A percentile compares a stretch with the other conserved stretches of the same genome.
These are phyloP conservation scores for Choanephora cucurbitarum DNA, from an alignment of 371 early-diverging fungal species.

Conservation along the genomic window DNA sequence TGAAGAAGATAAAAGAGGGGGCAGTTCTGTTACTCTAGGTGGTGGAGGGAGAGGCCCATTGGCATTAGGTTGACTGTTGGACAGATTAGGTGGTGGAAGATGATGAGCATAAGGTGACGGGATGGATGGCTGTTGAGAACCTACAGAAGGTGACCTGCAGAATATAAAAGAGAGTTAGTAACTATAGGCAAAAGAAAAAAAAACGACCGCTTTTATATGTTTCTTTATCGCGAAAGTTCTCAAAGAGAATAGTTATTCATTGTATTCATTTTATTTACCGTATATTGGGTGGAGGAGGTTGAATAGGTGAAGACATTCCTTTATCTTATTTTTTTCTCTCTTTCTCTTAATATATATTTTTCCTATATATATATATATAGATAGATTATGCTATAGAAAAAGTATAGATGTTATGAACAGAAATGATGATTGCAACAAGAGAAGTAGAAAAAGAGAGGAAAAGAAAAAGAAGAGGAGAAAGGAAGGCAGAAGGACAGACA, in stretches of 20 bases:
- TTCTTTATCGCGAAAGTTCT: background rate
- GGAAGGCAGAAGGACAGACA: too few species aligned
- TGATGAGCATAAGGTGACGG: slow-evolving; percentile 29
- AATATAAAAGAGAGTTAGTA: background rate
- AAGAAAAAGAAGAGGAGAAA: too few species aligned
- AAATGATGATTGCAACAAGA: too few species aligned
- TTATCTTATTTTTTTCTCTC: slow-evolving; percentile 3
- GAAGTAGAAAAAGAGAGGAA: too few species aligned
- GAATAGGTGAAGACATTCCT: slow-evolving; percentile 28
- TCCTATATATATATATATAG: too few species aligned
- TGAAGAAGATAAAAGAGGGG: slow-evolving; percentile 22
- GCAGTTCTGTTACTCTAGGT: slow-evolving; percentile 24
- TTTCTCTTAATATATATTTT: background rate
- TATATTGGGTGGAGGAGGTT: slow-evolving; percentile 28
- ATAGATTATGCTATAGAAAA: too few species aligned
- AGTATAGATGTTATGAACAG: too few species aligned
- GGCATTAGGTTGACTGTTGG: background rate
- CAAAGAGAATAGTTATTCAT: background rate
- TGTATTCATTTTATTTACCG: slow-evolving; percentile 19
- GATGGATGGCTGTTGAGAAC: slow-evolving; percentile 8
- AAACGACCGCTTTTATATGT: background rate
- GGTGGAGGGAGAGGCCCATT: slow-evolving; percentile 9
- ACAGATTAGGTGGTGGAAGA: slow-evolving; percentile 24
- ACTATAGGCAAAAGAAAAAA: background rate
- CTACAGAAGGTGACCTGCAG: slow-evolving; percentile 15